Conservation (phyloP, 306 rosid species). For the Fragaria nilgerrensis region DNA sequence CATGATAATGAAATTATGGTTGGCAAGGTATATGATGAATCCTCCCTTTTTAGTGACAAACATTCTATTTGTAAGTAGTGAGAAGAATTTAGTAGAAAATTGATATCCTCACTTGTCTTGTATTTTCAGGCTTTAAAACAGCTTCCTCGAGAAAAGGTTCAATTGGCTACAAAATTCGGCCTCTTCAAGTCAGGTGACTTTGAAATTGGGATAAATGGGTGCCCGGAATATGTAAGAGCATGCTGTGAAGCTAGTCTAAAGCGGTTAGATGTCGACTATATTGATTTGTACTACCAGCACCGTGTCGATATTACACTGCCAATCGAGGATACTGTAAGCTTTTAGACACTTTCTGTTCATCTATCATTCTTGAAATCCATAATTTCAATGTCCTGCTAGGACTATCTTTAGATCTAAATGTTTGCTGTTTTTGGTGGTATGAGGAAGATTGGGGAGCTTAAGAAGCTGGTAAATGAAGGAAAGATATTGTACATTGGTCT, state of each 20-base stretch:
- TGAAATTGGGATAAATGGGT: constrained; percentile 42
- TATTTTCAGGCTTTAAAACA: constrained; percentile 56
- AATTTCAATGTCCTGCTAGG: background rate
- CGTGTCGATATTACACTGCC: constrained; percentile 58
- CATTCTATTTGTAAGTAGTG: background rate
- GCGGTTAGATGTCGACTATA: constrained; percentile 41
- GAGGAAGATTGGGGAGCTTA: constrained; percentile 34
- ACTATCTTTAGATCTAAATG: background rate
- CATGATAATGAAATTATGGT: constrained; percentile 71
- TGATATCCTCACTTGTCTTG: background rate
- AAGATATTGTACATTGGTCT: constrained; percentile 59
- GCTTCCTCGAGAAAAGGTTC: constrained; percentile 63
- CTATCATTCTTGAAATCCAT: background rate
- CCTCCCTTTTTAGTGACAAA: constrained; percentile 1
- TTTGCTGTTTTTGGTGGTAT: background rate
- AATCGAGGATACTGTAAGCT: constrained; percentile 72
- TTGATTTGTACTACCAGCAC: constrained; percentile 64
- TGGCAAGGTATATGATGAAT: constrained; percentile 48
- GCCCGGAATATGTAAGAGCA: constrained; percentile 51
- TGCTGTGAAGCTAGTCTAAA: constrained; percentile 72
- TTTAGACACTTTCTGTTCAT: background rate
- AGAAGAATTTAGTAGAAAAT: too few species aligned
- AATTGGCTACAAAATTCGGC: constrained; percentile 76
- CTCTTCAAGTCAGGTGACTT: constrained; percentile 12
- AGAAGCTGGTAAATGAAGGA: constrained; percentile 60